phyloP scores from a whole-genome alignment of 2,329 filamentous ascomycete genomes.

The Calonectria hawksworthii region DNA sequence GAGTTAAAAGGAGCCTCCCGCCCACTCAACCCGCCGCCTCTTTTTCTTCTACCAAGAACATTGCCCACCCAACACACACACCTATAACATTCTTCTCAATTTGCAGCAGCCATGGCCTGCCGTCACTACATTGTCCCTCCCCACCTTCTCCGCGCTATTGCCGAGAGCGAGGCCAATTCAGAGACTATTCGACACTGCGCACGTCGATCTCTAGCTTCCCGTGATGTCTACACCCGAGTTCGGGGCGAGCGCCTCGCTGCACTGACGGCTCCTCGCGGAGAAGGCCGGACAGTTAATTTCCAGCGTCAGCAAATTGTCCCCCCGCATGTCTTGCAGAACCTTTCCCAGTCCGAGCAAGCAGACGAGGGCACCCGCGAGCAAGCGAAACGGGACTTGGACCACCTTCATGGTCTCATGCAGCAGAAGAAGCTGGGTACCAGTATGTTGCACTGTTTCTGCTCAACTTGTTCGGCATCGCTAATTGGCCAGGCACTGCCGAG shows the following conservation, averaged over 20 bases:
- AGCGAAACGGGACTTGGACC: conserved; percentile 56
- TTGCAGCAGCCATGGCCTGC: conserved; percentile 31
- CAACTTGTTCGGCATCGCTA: not conserved
- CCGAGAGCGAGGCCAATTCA: conserved; percentile 54
- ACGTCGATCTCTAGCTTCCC: conserved; percentile 50
- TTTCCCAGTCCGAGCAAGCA: conserved; percentile 54
- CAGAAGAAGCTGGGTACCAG: conserved; percentile 43
- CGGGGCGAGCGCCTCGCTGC: conserved; percentile 53
- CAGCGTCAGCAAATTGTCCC: conserved; percentile 55
- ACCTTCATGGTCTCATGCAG: conserved; percentile 48
- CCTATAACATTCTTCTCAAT: not conserved
- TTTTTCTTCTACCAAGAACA: not conserved
- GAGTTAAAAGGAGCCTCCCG: conserved; percentile 12
- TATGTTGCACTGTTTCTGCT: not conserved
- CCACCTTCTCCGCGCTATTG: conserved; percentile 60
- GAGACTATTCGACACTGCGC: conserved; percentile 54
- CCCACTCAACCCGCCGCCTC: not conserved
- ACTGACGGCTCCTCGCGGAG: conserved; percentile 50
- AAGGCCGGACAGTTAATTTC: conserved; percentile 12
- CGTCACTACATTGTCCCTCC: conserved; percentile 61
- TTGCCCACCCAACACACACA: not conserved
- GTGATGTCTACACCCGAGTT: conserved; percentile 47
- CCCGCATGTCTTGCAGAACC: conserved; percentile 53
- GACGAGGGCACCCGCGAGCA: conserved; percentile 54
- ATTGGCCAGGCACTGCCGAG: not conserved